These are phyloP conservation scores for Cutaneotrichosporon sp. DNA, from an alignment of 1,284 basidiomycete species.

Conservation along the genomic window DNA sequence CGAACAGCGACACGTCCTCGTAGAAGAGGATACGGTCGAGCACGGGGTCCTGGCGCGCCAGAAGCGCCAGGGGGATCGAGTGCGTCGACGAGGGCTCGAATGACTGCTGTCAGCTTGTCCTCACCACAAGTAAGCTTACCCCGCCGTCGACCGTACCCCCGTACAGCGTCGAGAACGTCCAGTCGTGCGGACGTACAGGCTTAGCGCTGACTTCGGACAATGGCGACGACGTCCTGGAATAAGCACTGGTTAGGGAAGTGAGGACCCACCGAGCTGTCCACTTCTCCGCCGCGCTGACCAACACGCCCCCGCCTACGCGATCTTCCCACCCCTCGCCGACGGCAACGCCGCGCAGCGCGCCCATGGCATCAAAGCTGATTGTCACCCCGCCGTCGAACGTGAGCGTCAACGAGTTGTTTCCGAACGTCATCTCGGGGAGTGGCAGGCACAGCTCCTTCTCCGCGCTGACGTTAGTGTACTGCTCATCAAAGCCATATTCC, in stretches of 20 bases:
- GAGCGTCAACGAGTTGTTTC: constrained; percentile 70
- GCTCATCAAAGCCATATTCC: not conserved
- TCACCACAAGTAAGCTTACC: constrained; percentile 21
- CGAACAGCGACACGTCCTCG: constrained; percentile 83
- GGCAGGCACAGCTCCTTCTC: constrained; percentile 67
- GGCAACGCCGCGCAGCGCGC: constrained; percentile 69
- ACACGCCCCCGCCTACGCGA: constrained; percentile 78
- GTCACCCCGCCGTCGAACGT: constrained; percentile 50
- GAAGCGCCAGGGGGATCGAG: constrained; percentile 69
- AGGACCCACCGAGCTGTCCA: constrained; percentile 74
- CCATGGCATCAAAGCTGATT: constrained; percentile 66
- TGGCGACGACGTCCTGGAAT: constrained; percentile 17
- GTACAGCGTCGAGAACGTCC: constrained; percentile 94
- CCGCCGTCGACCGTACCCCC: constrained; percentile 57
- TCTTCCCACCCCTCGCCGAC: constrained; percentile 62
- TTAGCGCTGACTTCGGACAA: constrained; percentile 60
- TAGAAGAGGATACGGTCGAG: constrained; percentile 72
- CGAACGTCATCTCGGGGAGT: constrained; percentile 96
- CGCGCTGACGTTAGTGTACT: constrained; percentile 53
- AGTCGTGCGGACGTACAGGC: constrained; percentile 84
- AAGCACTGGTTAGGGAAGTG: not conserved
- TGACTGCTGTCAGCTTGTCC: constrained; percentile 26
- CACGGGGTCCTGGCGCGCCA: constrained; percentile 76
- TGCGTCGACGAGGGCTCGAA: constrained; percentile 57
- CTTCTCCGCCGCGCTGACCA: constrained; percentile 87